Percentiles rank a stretch among this genome's conserved stretches.
phyloP scores from a whole-genome alignment of 2,329 filamentous ascomycete genomes.

The Aspergillus sp. region DNA sequence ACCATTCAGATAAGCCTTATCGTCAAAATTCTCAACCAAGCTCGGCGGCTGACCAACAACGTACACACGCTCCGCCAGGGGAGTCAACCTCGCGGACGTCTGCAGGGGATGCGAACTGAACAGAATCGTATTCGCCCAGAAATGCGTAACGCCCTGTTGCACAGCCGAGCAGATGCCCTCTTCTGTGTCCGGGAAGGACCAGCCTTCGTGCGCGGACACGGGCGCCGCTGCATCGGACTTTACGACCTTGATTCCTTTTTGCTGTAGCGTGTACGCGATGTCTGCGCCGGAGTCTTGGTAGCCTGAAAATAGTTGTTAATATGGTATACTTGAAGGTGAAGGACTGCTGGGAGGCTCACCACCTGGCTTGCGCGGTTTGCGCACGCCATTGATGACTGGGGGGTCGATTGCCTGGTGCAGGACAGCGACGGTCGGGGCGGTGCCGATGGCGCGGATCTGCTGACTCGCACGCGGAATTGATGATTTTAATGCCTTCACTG shows the following conservation, averaged over 20 bases:
- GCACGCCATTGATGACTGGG: slow-evolving; percentile 48
- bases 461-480: not conserved
- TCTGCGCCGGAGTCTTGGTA: slow-evolving; percentile 53
- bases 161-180: slow-evolving; percentile 44
- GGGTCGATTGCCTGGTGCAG: slow-evolving; percentile 51
- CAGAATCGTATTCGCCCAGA: slow-evolving; percentile 55
- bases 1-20: slow-evolving; percentile 52
- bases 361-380: slow-evolving; percentile 52
- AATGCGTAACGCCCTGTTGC: slow-evolving; percentile 42
- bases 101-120: slow-evolving; percentile 53
- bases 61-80: slow-evolving; percentile 31
- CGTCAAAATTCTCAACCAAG: slow-evolving; percentile 51
- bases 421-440: slow-evolving; percentile 39
- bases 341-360: slow-evolving; percentile 26
- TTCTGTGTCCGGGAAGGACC: slow-evolving; percentile 48
- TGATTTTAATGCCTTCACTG: not conserved
- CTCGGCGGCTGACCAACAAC: slow-evolving; percentile 50
- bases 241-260: slow-evolving; percentile 32
- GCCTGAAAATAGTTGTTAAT: slow-evolving; percentile 28
- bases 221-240: slow-evolving; percentile 31
- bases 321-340: no score
- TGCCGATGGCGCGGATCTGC: not conserved
- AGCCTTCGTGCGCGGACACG: slow-evolving; percentile 32
- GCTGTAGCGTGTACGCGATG: slow-evolving; percentile 45
- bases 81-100: slow-evolving; percentile 34